Evolutionary conservation across 805 yeast species (phyloP).

Genomic region (Candida loeiensis): DNA sequence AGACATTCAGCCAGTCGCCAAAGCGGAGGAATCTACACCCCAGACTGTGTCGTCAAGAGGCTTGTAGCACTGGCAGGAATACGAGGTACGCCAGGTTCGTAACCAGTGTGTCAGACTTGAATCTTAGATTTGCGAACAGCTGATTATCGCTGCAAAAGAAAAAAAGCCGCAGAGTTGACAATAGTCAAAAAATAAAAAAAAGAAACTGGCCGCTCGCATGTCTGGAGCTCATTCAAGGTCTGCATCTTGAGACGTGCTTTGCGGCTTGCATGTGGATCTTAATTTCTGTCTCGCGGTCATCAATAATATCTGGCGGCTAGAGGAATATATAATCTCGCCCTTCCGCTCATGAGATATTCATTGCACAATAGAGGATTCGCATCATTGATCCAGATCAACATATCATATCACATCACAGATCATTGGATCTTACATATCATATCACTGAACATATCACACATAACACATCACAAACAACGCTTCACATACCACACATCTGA

Average conservation of each 20-base stretch:
- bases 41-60: too few species aligned
- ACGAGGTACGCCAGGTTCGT: background rate
- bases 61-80: too few species aligned
- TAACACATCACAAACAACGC: too few species aligned
- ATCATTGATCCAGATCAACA: background rate
- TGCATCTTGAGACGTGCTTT: constrained; percentile 1
- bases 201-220: background rate
- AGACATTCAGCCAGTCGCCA: too few species aligned
- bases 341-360: background rate
- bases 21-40: too few species aligned
- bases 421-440: too few species aligned
- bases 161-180: constrained; percentile 4
- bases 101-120: constrained; percentile 2
- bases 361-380: background rate
- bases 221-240: background rate
- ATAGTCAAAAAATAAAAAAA: constrained; percentile 1
- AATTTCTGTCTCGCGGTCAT: constrained; percentile 1
- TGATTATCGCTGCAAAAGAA: constrained; percentile 1
- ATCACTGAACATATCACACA: too few species aligned
- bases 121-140: constrained; percentile 9
- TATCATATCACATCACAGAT: background rate
- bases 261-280: constrained; percentile 1
- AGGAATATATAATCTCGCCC: background rate
- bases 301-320: background rate
- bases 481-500: too few species aligned